Evolutionary conservation across 768 basidiomycete species (phyloP), one percentile per base, ranked within the genome.

Genomic region (Suillus brevipes): DNA sequence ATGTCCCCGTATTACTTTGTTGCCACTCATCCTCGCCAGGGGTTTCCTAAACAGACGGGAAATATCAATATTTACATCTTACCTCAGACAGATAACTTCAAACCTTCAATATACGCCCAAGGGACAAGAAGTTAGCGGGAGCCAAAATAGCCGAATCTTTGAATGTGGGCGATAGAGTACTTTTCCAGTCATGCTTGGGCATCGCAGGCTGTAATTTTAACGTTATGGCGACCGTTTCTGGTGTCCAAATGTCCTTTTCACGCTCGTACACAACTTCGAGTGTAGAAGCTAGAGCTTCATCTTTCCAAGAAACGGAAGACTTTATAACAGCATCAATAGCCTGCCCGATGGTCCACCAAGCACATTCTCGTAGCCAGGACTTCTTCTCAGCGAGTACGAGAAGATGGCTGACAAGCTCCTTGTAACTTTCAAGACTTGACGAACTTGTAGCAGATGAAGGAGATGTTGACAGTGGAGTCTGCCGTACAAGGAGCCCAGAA

Each of bases 281-380:
- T 0, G 85, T 78, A 50, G 73, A 72, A 7, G 84, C 78, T 16
- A 90, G 69, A 5, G 89, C 94, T 28, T 86, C 82, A 1, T 82
- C 80, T 75, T 87, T 89, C 94, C 95, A 97, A 0, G 83, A 65
- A 18, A 89, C 86, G 5, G 85, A 78, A 20, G 86, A 89, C 7
- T 77, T 80, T 57, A 84, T 74, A 47, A 92, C 77, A 14, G 82
- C 82, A 65, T 90, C 86, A 57, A 94, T 68, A 0, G 88, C 89
- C 56, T 89, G 79, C 28, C 82, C 78, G 58, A 96, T 79, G 25
- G 87, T 83, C 87, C 94, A 97, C 91, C 93, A 97, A 16, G 89
- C 91, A 71, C 91, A 91, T 77, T 99, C 97, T 45, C 89, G 83
- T 59, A 99, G 77, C 95, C 95, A 98, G 0, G 89, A 88, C 75